A percentile compares a stretch with the other conserved stretches of the same genome.
Conservation (phyloP, 352 stramenopile species). For the Pythium insidiosum region DNA sequence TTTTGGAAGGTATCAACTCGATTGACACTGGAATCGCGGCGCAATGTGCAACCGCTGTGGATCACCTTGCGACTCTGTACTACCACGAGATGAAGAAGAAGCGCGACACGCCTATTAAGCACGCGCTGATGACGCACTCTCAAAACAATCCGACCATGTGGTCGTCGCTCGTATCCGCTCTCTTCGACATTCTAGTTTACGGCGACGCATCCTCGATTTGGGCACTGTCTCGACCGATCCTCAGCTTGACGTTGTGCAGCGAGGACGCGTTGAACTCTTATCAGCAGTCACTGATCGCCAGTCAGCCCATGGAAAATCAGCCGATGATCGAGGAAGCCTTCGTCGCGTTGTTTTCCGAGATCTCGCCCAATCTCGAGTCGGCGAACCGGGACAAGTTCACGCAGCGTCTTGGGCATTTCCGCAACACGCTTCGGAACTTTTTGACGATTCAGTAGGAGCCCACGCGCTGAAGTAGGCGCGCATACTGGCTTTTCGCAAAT, state of each 20-base stretch:
- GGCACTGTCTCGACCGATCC: slow-evolving; percentile 95
- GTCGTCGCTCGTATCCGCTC: slow-evolving; percentile 74
- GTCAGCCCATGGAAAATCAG: slow-evolving; percentile 91
- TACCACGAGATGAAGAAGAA: slow-evolving; percentile 97
- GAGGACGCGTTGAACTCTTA: slow-evolving; percentile 90
- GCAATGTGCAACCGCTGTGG: slow-evolving; percentile 94
- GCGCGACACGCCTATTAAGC: slow-evolving; percentile 92
- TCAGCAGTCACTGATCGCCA: slow-evolving; percentile 92
- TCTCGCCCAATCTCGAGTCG: slow-evolving; percentile 94
- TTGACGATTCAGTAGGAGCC: slow-evolving; percentile 74
- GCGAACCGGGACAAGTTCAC: slow-evolving; percentile 98
- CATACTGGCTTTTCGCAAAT: too few species aligned
- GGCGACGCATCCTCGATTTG: slow-evolving; percentile 96
- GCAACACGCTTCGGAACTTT: slow-evolving; percentile 91
- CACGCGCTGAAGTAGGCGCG: neutral
- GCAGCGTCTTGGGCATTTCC: slow-evolving; percentile 95
- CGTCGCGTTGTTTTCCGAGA: slow-evolving; percentile 92
- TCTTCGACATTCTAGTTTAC: slow-evolving; percentile 98
- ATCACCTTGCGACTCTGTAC: slow-evolving; percentile 89
- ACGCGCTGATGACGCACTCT: slow-evolving; percentile 88
- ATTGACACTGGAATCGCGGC: slow-evolving; percentile 90
- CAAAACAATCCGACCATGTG: slow-evolving; percentile 91
- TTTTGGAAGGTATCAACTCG: slow-evolving; percentile 85
- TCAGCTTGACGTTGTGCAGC: slow-evolving; percentile 95
- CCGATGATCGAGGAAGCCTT: slow-evolving; percentile 94